Evolutionary conservation across 257 asterid genomes (phyloP).

Genomic region (Solanum clarkiae): DNA sequence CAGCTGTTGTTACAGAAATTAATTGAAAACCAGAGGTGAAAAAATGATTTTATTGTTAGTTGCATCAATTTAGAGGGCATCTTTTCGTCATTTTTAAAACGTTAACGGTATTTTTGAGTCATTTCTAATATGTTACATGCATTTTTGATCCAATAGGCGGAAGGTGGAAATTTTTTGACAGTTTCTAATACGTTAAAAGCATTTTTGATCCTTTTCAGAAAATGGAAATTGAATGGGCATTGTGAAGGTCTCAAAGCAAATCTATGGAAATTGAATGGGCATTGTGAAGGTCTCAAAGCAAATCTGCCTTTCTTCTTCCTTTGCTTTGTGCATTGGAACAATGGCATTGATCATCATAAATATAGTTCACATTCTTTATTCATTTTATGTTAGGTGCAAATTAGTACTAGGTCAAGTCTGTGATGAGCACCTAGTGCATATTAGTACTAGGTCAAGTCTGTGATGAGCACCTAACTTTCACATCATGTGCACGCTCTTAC

Average conservation of each 20-base stretch:
- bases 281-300: neutral
- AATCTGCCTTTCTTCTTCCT: neutral
- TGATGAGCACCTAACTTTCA: neutral
- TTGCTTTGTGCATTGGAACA: neutral
- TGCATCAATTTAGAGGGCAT: too few relatives aligned
- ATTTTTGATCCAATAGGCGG: neutral
- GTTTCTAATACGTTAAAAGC: too few relatives aligned
- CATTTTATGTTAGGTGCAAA: neutral
- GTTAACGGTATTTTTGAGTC: too few relatives aligned
- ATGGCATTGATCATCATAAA: neutral
- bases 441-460: neutral
- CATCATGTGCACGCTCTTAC: neutral
- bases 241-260: neutral
- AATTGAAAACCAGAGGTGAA: too few relatives aligned
- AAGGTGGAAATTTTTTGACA: too few relatives aligned
- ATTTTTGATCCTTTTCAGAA: neutral
- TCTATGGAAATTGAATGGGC: neutral
- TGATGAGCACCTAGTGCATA: neutral
- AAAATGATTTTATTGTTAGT: too few relatives aligned
- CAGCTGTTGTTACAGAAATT: too few relatives aligned
- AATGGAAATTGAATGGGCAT: neutral
- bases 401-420: neutral
- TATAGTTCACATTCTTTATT: neutral
- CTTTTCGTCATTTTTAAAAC: too few relatives aligned
- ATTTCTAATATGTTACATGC: too few relatives aligned